A percentile compares a stretch with the other conserved stretches of the same genome.
Evolutionary conservation across 1,284 basidiomycete genomes (phyloP).

Genomic region (Sphaerobolus stellatus): DNA sequence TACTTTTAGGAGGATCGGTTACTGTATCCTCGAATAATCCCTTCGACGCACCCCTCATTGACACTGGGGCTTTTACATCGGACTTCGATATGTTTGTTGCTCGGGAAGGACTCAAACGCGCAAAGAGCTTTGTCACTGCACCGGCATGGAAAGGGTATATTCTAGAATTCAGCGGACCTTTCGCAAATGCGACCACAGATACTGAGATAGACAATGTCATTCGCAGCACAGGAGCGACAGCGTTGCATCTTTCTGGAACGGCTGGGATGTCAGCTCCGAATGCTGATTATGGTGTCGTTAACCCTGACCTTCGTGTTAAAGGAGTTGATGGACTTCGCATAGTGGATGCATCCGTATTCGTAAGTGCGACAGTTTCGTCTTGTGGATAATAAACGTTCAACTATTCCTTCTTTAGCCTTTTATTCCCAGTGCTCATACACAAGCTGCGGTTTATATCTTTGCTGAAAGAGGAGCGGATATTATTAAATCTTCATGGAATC

Average conservation of each 20-base stretch:
- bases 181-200: constrained; percentile 17
- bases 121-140: constrained; percentile 31
- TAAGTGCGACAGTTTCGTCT: no score
- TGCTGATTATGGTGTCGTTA: constrained; percentile 19
- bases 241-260: background rate
- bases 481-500: no score
- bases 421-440: constrained; percentile 3
- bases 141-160: constrained; percentile 37
- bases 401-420: no score
- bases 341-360: constrained; percentile 14
- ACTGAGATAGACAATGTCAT: background rate
- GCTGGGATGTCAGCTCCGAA: constrained; percentile 19
- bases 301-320: constrained; percentile 21
- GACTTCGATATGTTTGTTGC: constrained; percentile 38
- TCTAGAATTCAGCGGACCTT: constrained; percentile 20
- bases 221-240: background rate
- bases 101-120: constrained; percentile 32
- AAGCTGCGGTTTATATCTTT: constrained; percentile 9
- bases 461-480: no score
- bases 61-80: constrained; percentile 43
- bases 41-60: constrained; percentile 42
- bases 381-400: no score
- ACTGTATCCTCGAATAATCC: constrained; percentile 35
- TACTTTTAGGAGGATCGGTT: constrained; percentile 38
- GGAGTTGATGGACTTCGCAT: constrained; percentile 20